These are phyloP conservation scores for Capsicum rhomboideum DNA, from an alignment of 257 asterid genomes.

Conservation along the genomic window DNA sequence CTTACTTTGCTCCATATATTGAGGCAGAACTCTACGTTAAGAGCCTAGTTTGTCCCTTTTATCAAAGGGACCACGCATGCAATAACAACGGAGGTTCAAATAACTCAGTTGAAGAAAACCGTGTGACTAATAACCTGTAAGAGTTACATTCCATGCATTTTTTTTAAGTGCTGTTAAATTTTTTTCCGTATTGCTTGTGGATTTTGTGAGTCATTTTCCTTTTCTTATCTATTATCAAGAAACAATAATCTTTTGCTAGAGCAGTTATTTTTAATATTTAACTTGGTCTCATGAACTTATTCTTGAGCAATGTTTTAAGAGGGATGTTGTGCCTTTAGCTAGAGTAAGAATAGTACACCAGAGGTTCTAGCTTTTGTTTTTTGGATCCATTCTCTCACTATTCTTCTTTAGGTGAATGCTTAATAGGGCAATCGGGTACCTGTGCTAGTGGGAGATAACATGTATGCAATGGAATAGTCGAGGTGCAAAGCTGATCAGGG, in stretches of 20 bases:
- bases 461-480: too few species aligned
- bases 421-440: neutral
- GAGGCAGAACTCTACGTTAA: constrained; percentile 21
- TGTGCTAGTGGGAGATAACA: neutral
- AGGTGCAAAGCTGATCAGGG: neutral
- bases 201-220: neutral
- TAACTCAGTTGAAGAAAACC: neutral
- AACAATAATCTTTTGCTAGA: neutral
- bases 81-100: neutral
- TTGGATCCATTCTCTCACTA: neutral
- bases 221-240: neutral
- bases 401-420: neutral
- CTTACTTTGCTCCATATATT: neutral
- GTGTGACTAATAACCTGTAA: neutral
- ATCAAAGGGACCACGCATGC: neutral
- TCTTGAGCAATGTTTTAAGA: neutral
- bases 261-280: neutral
- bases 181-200: neutral
- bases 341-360: neutral
- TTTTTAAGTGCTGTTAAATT: neutral
- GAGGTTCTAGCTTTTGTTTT: neutral
- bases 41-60: constrained; percentile 27
- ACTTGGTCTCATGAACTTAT: neutral
- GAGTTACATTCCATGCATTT: neutral
- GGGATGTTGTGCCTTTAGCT: neutral